Percentiles rank a stretch among this genome's conserved stretches.
Evolutionary conservation across 495 filamentous ascomycete species (phyloP).

Genomic region (Beverwykella pulmonaria): DNA sequence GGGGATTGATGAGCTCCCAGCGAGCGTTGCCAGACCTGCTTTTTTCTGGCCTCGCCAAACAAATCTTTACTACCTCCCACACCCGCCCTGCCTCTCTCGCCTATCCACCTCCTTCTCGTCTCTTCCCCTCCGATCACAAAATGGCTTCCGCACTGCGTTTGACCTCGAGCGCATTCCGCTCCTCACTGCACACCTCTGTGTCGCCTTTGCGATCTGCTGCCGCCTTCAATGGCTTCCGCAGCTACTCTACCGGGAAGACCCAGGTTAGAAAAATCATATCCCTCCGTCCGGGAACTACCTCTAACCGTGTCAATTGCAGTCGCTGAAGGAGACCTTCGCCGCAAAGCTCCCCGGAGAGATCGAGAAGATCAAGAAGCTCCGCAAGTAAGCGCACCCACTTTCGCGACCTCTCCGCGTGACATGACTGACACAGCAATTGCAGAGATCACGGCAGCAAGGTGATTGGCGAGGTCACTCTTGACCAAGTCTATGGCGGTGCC

Average conservation of each 20-base stretch:
- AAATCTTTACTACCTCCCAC: slow-evolving; percentile 13
- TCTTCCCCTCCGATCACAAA: slow-evolving; percentile 41
- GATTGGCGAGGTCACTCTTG: slow-evolving; percentile 95
- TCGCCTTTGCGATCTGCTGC: slow-evolving; percentile 58
- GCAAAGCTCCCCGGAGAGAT: slow-evolving; percentile 92
- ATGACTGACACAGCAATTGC: slow-evolving; percentile 33
- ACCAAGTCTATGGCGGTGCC: slow-evolving; percentile 98
- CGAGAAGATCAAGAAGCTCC: slow-evolving; percentile 97
- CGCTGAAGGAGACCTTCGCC: slow-evolving; percentile 97
- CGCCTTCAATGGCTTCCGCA: slow-evolving; percentile 78
- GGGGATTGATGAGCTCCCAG: slow-evolving; percentile 29
- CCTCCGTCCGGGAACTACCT: background rate
- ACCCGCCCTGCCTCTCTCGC: slow-evolving; percentile 16
- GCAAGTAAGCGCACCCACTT: slow-evolving; percentile 69
- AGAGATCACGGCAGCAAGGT: slow-evolving; percentile 94
- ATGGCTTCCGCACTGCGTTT: slow-evolving; percentile 84
- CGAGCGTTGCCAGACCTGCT: slow-evolving; percentile 1
- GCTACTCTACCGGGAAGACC: slow-evolving; percentile 84
- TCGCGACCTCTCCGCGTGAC: slow-evolving; percentile 21
- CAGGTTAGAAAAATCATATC: slow-evolving; percentile 61
- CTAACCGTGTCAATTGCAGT: slow-evolving; percentile 57
- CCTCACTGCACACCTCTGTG: slow-evolving; percentile 65
- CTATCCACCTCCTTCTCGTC: slow-evolving; percentile 22
- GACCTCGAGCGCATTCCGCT: slow-evolving; percentile 72
- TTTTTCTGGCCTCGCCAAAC: slow-evolving; percentile 22